Conservation (phyloP, 2,329 filamentous ascomycete species). For the Ceratocystis colombiana region DNA sequence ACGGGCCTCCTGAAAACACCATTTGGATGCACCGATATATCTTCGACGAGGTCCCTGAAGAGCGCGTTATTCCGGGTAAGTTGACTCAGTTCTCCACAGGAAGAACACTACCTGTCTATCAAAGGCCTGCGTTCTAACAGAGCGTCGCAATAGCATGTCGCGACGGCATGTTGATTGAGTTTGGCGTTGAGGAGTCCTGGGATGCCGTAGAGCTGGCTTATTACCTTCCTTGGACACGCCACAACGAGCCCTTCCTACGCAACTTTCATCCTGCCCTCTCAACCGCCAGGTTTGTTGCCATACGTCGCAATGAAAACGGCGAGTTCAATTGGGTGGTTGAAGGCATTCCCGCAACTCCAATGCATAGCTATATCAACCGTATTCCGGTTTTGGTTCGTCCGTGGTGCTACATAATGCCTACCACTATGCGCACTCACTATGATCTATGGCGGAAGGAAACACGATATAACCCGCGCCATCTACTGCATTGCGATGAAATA, state of each 20-base stretch:
- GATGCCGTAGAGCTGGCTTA: slow-evolving; percentile 5
- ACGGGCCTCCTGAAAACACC: neutral
- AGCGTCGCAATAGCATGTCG: neutral
- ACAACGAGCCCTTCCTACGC: slow-evolving; percentile 1
- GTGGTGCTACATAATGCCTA: slow-evolving; percentile 20
- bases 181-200: neutral
- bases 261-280: slow-evolving; percentile 15
- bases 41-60: slow-evolving; percentile 13
- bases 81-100: neutral
- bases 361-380: neutral
- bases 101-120: too few species aligned
- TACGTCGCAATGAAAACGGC: slow-evolving; percentile 13
- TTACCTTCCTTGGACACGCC: neutral
- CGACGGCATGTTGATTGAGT: slow-evolving; percentile 4
- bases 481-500: slow-evolving; percentile 15
- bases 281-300: neutral
- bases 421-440: neutral
- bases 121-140: neutral
- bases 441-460: slow-evolving; percentile 18
- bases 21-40: slow-evolving; percentile 7
- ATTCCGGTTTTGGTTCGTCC: slow-evolving; percentile 17
- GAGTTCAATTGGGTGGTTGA: slow-evolving; percentile 11
- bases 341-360: slow-evolving; percentile 5
- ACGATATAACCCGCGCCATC: slow-evolving; percentile 4
- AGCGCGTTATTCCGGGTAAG: slow-evolving; percentile 17